Evolutionary conservation across 164 flowering plant genomes (phyloP).

Genomic region (Chloranthus sessilifolius): DNA sequence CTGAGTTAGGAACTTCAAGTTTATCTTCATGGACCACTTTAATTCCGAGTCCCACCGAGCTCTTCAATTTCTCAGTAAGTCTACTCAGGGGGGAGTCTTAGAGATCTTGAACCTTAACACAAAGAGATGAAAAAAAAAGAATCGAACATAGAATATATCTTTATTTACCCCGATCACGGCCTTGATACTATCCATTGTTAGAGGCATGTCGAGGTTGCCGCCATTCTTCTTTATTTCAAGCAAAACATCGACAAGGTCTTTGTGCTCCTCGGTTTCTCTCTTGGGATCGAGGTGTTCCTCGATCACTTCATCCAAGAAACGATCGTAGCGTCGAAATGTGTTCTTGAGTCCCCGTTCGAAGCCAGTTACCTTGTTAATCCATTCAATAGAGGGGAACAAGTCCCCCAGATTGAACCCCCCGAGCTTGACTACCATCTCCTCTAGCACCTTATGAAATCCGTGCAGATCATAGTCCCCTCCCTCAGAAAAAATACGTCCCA

Average conservation of each 20-base stretch:
- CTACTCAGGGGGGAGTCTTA: too few relatives aligned
- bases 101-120: too few relatives aligned
- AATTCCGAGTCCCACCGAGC: background rate
- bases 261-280: slow-evolving; percentile 16
- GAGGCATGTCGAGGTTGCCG: slow-evolving; percentile 23
- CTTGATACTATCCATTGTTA: slow-evolving; percentile 46
- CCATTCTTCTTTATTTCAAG: slow-evolving; percentile 35
- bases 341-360: slow-evolving; percentile 27
- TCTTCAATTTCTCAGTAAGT: too few relatives aligned
- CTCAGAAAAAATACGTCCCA: slow-evolving; percentile 36
- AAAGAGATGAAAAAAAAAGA: background rate
- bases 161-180: slow-evolving; percentile 46
- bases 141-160: background rate
- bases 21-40: too few relatives aligned
- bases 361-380: slow-evolving; percentile 36
- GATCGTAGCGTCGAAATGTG: slow-evolving; percentile 32
- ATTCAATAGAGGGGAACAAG: slow-evolving; percentile 55
- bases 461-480: slow-evolving; percentile 42
- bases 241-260: slow-evolving; percentile 50
- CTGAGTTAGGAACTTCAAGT: background rate
- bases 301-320: slow-evolving; percentile 35
- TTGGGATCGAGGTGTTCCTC: slow-evolving; percentile 29
- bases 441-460: slow-evolving; percentile 44
- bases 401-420: slow-evolving; percentile 55
- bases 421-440: slow-evolving; percentile 42